Conservation (phyloP, 2,329 filamentous ascomycete species). For the Venturia asperata region DNA sequence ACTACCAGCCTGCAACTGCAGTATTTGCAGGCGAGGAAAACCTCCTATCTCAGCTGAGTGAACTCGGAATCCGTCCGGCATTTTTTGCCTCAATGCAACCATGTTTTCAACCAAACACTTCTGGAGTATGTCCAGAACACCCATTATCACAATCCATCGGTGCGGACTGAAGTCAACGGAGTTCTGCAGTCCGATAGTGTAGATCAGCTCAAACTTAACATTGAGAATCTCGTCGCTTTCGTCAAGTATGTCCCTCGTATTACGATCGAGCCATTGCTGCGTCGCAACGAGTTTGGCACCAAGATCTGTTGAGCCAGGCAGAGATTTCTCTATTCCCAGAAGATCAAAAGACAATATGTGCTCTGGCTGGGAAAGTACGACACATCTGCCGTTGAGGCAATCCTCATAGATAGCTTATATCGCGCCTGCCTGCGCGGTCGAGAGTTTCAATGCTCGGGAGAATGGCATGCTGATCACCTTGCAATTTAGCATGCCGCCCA, state of each 20-base stretch:
- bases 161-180: conserved; percentile 47
- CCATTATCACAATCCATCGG: conserved; percentile 51
- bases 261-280: conserved; percentile 39
- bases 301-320: conserved; percentile 26
- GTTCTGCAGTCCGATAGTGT: conserved; percentile 35
- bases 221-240: conserved; percentile 42
- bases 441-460: conserved; percentile 36
- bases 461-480: conserved; percentile 49
- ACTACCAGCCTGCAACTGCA: conserved; percentile 31
- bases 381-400: conserved; percentile 37
- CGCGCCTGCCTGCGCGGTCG: conserved; percentile 27
- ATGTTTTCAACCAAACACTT: conserved; percentile 22
- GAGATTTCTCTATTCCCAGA: conserved; percentile 22
- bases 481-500: conserved; percentile 47
- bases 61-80: conserved; percentile 42
- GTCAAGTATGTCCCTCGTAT: conserved; percentile 53
- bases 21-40: conserved; percentile 50
- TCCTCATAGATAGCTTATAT: conserved; percentile 35
- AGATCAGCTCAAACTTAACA: conserved; percentile 32
- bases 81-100: conserved; percentile 29
- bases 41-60: conserved; percentile 28
- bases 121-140: conserved; percentile 43
- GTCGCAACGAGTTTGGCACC: conserved; percentile 37
- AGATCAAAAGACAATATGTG: not conserved
- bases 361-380: conserved; percentile 35